Evolutionary conservation across 352 stramenopile genomes (phyloP).

Genomic region (Phytophthora litchii): DNA sequence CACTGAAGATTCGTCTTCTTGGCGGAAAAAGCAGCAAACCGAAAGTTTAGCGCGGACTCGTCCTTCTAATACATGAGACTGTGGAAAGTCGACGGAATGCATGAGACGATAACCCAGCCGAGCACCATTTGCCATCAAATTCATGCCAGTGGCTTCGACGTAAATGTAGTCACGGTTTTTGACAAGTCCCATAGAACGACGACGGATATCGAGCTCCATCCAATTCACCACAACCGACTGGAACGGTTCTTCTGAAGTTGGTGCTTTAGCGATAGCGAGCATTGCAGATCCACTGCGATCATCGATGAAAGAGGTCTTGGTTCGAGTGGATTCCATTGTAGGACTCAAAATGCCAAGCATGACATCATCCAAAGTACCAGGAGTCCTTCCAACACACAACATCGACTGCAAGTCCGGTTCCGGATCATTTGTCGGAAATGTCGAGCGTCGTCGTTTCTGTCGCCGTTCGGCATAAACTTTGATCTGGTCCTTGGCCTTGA

Average conservation of each 20-base stretch:
- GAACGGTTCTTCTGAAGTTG: slow-evolving; percentile 56
- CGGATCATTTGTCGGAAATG: slow-evolving; percentile 3
- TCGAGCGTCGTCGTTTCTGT: slow-evolving; percentile 14
- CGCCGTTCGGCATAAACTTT: slow-evolving; percentile 25
- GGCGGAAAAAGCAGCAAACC: slow-evolving; percentile 49
- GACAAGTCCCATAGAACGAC: slow-evolving; percentile 24
- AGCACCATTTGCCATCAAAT: slow-evolving; percentile 15
- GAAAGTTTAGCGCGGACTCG: slow-evolving; percentile 50
- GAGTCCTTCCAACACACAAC: slow-evolving; percentile 36
- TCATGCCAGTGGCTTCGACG: slow-evolving; percentile 49
- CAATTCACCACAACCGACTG: slow-evolving; percentile 45
- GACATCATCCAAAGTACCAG: slow-evolving; percentile 44
- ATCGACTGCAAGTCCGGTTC: slow-evolving; percentile 30
- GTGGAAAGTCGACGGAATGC: slow-evolving; percentile 46
- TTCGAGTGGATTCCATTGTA: slow-evolving; percentile 33
- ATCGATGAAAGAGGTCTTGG: slow-evolving; percentile 44
- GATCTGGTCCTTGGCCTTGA: slow-evolving; percentile 36
- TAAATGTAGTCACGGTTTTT: slow-evolving; percentile 71
- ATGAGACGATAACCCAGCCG: slow-evolving; percentile 42
- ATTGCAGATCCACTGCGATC: slow-evolving; percentile 40
- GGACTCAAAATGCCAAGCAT: slow-evolving; percentile 46
- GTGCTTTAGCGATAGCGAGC: slow-evolving; percentile 46
- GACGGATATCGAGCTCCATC: slow-evolving; percentile 42
- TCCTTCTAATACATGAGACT: slow-evolving; percentile 43
- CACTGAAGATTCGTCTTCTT: slow-evolving; percentile 30